Evolutionary conservation across 2,329 filamentous ascomycete species (phyloP), one percentile per base, ranked within the genome.

Genomic region (Apiospora marii): DNA sequence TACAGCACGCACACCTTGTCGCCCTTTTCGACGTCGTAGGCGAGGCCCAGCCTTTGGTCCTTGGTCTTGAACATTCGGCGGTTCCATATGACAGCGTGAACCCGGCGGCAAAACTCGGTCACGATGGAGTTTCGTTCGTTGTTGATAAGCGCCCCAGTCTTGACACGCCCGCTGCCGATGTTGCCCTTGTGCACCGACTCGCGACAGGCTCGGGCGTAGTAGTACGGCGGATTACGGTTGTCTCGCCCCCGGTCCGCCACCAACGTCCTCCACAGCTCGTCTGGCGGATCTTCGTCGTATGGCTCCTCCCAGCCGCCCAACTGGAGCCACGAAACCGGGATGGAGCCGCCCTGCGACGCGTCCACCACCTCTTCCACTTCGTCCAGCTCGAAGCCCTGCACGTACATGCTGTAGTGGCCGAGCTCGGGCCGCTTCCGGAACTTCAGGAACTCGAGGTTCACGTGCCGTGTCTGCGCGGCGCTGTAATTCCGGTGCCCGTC

Each of bases 371-470:
- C 48, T 0, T 70, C 69, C 6, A 81, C 67, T 8, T 53, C 67
- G 37, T 80, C 79, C 0, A 83, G 70, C 0, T 72, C 6, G 67
- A 83, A 83, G 0, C 81, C 82, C 46, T 76, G 70, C 0, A 81
- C 77, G 67, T 78, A 81, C 41, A 84, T 74, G 67, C 80, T 82
- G 72, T 78, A 79, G 41, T 80, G 76, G 0, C 71, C 70, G 1
- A 74, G 34, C 0, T 64, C 24, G 8, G 69, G 53, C 34, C 79
- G 51, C 71, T 78, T 80, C 12, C 76, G 70, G 71, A 82, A 81
- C 34, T 58, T 58, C 27, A 58, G 12, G 14, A 58, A 27, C 0
- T 34, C 27, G 14, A 58, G 51, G 4, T 58, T 58, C 51, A 58
- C 51, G 14, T 16, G 51, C 14, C 27, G 27, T 1, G 51, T 58